Evolutionary conservation across 805 yeast species (phyloP), one percentile per base, ranked within the genome.

Genomic region (Wickerhamia fluorescens): DNA sequence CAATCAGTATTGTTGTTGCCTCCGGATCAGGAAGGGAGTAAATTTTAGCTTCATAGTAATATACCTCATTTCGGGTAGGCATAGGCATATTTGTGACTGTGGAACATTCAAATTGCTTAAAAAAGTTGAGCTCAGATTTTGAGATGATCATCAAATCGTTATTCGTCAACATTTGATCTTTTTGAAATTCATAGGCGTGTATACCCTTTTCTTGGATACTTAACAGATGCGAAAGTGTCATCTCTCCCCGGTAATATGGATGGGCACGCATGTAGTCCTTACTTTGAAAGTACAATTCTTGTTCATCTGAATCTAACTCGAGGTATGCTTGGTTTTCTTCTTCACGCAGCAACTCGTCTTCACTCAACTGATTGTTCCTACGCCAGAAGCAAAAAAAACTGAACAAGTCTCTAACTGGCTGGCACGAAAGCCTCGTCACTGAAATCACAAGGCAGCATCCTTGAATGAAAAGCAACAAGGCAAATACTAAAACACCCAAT

Each of bases 1-100:
- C 98, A 12, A 92, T 64, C 0, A 95, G 74, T 1, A 89, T 61
- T 0, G 58, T 33, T 7, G 79, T 73, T 9, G 58, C 58, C 3
- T 63, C 67, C 3, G 81, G 75, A 30, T 72, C 64, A 6, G 78
- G 75, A 14, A 78, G 46, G 22, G 80, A 86, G 54, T 75, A 87
- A 2, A 92, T 70, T 47, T 92, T 92, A 23, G 79, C 73, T 49
- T 88, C 97, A 61, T 81, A 86, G 58, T 89, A 88, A 47, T 85
- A 86, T 4, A 85, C 89, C 30, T 84, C 92, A 49, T 83, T 87
- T 35, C 71, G 72, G 44, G 69, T 69, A 11, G 95, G 96, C 3
- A 88, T 66, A 0, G 96, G 97, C 34, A 88, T 59, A 55, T 85
- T 88, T 3, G 95, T 77, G 50, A 75, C 85, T 6, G 79, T 68